These are phyloP conservation scores for Haplosporangium sp. DNA, from an alignment of 371 early-diverging fungal genomes.

Conservation along the genomic window DNA sequence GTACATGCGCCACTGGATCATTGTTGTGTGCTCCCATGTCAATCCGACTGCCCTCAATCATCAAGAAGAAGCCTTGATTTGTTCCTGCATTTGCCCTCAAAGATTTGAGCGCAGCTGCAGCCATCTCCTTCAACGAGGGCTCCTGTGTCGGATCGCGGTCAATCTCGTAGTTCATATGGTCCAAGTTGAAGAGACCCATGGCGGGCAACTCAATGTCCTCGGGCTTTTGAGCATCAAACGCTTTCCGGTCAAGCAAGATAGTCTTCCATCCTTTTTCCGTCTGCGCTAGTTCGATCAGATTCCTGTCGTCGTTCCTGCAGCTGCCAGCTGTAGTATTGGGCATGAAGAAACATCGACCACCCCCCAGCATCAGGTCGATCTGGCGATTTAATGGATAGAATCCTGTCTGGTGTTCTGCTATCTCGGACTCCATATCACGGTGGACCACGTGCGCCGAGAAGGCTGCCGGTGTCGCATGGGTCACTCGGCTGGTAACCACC, in stretches of 20 bases:
- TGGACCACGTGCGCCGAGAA: slow-evolving; percentile 85
- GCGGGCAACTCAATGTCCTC: slow-evolving; percentile 69
- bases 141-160: slow-evolving; percentile 68
- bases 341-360: slow-evolving; percentile 88
- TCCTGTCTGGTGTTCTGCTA: slow-evolving; percentile 93
- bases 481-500: slow-evolving; percentile 92
- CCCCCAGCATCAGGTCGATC: slow-evolving; percentile 93
- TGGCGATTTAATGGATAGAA: slow-evolving; percentile 81
- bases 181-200: slow-evolving; percentile 79
- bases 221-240: slow-evolving; percentile 66
- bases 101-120: slow-evolving; percentile 77
- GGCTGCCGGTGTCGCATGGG: slow-evolving; percentile 88
- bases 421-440: slow-evolving; percentile 82
- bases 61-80: slow-evolving; percentile 88
- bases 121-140: slow-evolving; percentile 91
- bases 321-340: slow-evolving; percentile 66
- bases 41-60: slow-evolving; percentile 96
- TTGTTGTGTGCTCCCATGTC: slow-evolving; percentile 68
- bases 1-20: slow-evolving; percentile 91
- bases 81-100: slow-evolving; percentile 59
- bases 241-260: slow-evolving; percentile 59
- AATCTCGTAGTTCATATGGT: slow-evolving; percentile 91
- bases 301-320: slow-evolving; percentile 78
- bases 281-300: slow-evolving; percentile 72
- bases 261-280: slow-evolving; percentile 67